Conservation (phyloP, 768 basidiomycete species). For the Auricularia heimuer region DNA sequence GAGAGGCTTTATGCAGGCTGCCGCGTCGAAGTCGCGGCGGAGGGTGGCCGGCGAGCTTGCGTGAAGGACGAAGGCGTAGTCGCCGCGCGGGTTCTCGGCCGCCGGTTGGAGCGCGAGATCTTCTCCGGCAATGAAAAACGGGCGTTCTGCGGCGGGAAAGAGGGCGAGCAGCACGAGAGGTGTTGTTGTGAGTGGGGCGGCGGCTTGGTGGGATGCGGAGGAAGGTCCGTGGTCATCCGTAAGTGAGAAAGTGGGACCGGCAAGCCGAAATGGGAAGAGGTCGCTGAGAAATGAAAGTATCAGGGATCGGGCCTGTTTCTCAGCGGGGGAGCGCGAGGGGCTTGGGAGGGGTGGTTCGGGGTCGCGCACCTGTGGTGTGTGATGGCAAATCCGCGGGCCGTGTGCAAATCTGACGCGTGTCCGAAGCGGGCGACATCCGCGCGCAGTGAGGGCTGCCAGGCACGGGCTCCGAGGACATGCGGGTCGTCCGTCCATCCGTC, state of each 20-base stretch:
- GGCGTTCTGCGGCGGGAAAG: background rate
- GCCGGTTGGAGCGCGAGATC: background rate
- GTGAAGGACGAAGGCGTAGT: background rate
- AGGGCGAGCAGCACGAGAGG: background rate
- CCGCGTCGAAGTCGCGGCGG: background rate
- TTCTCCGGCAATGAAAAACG: background rate
- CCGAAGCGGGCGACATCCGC: constrained; percentile 1
- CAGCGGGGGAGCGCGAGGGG: background rate
- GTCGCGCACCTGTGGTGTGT: background rate
- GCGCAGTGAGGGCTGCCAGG: background rate
- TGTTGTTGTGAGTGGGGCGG: background rate
- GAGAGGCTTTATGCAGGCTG: background rate
- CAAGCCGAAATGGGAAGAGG: background rate
- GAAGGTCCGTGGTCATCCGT: too few relatives aligned
- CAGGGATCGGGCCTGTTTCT: background rate
- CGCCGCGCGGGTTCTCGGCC: background rate
- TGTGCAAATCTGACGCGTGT: background rate
- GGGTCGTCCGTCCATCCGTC: background rate
- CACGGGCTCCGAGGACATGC: background rate
- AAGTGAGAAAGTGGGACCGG: too few relatives aligned
- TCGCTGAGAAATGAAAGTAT: background rate
- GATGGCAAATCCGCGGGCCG: background rate
- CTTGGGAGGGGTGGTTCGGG: background rate
- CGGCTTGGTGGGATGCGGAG: background rate
- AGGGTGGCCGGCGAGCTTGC: background rate